Conservation (phyloP, 2,329 filamentous ascomycete genomes). For the Pleoardoris graminearum region DNA sequence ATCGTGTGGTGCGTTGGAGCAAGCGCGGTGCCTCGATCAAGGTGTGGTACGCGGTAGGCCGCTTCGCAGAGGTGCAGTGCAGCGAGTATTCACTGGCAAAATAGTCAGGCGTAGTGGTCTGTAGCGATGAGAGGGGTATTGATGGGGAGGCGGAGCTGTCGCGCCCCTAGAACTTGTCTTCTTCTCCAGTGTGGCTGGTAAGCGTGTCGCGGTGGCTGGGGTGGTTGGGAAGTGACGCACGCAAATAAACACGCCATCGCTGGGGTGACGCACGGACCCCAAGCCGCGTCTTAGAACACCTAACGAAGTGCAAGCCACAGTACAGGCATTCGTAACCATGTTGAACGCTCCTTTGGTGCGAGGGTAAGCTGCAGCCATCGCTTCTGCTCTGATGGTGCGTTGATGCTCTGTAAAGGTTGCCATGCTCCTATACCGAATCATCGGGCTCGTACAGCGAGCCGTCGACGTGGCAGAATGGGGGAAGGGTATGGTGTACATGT, state of each 20-base stretch:
- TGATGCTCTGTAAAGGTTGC: too few relatives aligned
- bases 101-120: conserved; percentile 7
- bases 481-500: too few relatives aligned
- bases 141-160: conserved; percentile 11
- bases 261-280: not conserved
- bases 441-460: too few relatives aligned
- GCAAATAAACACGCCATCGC: conserved; percentile 4
- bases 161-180: conserved; percentile 6
- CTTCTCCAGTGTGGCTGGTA: conserved; percentile 1
- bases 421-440: too few relatives aligned
- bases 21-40: not conserved
- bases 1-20: not conserved
- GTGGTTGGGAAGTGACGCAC: conserved; percentile 5
- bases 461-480: too few relatives aligned
- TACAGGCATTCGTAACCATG: too few relatives aligned
- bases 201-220: conserved; percentile 1
- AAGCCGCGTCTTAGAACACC: too few relatives aligned
- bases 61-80: too few relatives aligned
- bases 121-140: conserved; percentile 12
- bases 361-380: too few relatives aligned
- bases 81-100: conserved; percentile 8
- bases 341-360: too few relatives aligned
- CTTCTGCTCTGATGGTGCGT: too few relatives aligned
- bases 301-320: too few relatives aligned
- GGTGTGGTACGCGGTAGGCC: not conserved